These are phyloP conservation scores for Geosmithia flava DNA, from an alignment of 2,329 filamentous ascomycete species.

Conservation along the genomic window DNA sequence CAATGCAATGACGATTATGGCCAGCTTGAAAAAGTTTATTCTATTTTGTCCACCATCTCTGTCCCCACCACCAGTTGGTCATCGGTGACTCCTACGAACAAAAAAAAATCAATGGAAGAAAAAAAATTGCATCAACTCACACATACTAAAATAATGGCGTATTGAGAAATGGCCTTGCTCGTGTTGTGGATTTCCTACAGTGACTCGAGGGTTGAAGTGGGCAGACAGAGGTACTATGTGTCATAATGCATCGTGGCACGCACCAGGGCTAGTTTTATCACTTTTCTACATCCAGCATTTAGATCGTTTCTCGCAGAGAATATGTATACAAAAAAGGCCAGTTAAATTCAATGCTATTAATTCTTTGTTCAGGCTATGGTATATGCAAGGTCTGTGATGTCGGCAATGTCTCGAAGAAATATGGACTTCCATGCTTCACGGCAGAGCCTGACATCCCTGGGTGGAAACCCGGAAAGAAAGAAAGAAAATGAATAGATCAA, in stretches of 20 bases:
- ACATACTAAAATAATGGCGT: too few species aligned
- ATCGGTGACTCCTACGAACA: background rate
- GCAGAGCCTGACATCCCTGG: background rate
- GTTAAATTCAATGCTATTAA: too few species aligned
- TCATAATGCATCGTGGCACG: too few species aligned
- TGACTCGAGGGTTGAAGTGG: too few species aligned
- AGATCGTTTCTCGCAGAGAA: too few species aligned
- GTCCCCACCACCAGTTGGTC: background rate
- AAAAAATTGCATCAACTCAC: background rate
- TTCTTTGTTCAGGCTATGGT: too few species aligned
- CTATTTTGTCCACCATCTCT: background rate
- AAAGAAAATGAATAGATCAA: slow-evolving; percentile 14
- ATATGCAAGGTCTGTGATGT: background rate
- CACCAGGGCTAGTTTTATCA: too few species aligned
- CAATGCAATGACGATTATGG: slow-evolving; percentile 1
- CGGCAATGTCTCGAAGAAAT: background rate
- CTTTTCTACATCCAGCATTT: too few species aligned
- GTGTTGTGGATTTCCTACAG: too few species aligned
- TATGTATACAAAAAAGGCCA: too few species aligned
- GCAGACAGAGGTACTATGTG: too few species aligned
- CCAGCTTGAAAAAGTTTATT: background rate
- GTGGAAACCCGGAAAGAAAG: background rate
- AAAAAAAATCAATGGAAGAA: background rate
- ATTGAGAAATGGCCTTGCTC: too few species aligned
- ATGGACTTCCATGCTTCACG: background rate